Percentiles rank a stretch among this genome's conserved stretches.
phyloP scores from a whole-genome alignment of 1,139 yeast genomes.

The Diutina neorugosa region DNA sequence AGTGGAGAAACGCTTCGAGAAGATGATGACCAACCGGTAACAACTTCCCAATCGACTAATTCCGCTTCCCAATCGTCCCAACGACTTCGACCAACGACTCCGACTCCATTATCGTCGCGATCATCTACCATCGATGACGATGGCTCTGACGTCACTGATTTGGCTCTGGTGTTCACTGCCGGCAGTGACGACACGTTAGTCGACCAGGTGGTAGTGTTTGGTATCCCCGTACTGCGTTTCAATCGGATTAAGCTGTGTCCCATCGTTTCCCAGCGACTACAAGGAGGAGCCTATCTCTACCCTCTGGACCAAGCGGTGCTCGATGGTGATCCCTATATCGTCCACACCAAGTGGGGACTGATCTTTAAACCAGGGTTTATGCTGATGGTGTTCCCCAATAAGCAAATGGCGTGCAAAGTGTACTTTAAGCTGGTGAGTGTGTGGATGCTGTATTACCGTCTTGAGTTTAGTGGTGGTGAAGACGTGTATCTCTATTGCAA shows the following conservation, averaged over 20 bases:
- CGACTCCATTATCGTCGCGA: not conserved
- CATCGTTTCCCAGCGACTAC: conserved; percentile 1
- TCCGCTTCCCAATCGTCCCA: not conserved
- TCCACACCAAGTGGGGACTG: not conserved
- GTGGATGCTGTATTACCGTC: not conserved
- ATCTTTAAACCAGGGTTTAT: not conserved
- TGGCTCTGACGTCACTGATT: not conserved
- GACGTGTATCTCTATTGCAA: not conserved
- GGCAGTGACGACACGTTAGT: conserved; percentile 1
- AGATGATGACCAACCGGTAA: not conserved
- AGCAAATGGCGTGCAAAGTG: not conserved
- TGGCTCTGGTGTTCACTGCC: not conserved
- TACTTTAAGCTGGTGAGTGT: not conserved
- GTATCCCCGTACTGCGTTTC: not conserved
- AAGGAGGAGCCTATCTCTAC: not conserved
- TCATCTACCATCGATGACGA: not conserved
- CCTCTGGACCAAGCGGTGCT: not conserved
- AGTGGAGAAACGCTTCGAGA: conserved; percentile 1
- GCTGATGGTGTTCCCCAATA: not conserved
- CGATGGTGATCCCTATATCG: not conserved
- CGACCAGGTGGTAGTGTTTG: not conserved
- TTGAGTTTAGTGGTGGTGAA: not conserved
- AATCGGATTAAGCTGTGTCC: not conserved
- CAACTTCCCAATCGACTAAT: not conserved
- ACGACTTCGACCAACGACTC: not conserved